phyloP scores from a whole-genome alignment of 768 basidiomycete genomes.

The Pleurotus tuoliensis region DNA sequence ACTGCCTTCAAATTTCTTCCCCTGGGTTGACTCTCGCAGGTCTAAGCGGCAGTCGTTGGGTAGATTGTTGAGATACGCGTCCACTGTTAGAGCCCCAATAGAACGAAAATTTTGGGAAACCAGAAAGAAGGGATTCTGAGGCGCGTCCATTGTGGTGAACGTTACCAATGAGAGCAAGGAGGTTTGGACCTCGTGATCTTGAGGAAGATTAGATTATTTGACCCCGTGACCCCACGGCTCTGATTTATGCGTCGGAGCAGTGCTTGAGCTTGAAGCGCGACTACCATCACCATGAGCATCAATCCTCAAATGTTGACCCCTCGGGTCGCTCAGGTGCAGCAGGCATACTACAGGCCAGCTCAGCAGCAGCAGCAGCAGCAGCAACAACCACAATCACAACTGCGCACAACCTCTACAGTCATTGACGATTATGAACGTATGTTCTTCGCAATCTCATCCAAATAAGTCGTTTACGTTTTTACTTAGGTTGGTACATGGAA shows the following conservation, averaged over 20 bases:
- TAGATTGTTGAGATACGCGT: constrained; percentile 18
- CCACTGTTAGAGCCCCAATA: constrained; percentile 23
- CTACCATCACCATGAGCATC: background rate
- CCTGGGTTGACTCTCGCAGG: background rate
- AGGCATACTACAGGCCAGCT: background rate
- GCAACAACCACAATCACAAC: constrained; percentile 9
- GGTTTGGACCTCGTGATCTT: too few species aligned
- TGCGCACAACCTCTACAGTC: constrained; percentile 36
- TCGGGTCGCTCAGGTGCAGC: background rate
- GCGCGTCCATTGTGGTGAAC: background rate
- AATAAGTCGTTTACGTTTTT: background rate
- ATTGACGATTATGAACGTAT: constrained; percentile 79
- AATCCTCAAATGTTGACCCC: background rate
- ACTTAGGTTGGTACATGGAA: constrained; percentile 79
- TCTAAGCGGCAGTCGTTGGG: background rate
- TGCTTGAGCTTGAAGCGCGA: too few species aligned
- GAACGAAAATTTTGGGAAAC: constrained; percentile 22
- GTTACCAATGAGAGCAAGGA: too few species aligned
- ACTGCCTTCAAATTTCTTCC: background rate
- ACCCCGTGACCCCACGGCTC: too few species aligned
- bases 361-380: background rate
- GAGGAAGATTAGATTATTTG: too few species aligned
- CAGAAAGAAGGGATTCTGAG: constrained; percentile 16
- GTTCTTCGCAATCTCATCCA: constrained; percentile 12
- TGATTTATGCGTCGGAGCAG: too few species aligned